A percentile compares a stretch with the other conserved stretches of the same genome.
Evolutionary conservation across 208 protist genomes (phyloP).

Genomic region (Leishmania mexicana): DNA sequence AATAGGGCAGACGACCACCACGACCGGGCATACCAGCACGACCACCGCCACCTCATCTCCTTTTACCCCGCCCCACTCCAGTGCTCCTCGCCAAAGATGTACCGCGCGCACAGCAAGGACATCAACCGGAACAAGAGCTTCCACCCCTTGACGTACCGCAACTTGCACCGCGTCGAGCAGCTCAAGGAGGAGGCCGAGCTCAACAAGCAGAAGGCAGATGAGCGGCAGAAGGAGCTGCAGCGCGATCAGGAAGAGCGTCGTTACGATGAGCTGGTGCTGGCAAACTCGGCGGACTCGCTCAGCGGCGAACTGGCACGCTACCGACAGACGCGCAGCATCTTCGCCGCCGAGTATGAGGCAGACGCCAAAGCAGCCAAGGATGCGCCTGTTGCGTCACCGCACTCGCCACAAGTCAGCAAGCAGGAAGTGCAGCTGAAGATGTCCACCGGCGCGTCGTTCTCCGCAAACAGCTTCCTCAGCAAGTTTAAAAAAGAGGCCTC

Average conservation of each 20-base stretch:
- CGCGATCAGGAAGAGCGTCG: constrained; percentile 77
- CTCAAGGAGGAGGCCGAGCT: constrained; percentile 50
- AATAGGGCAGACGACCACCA: not conserved
- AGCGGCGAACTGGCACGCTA: constrained; percentile 45
- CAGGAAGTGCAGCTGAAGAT: not conserved
- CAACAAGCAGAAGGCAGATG: constrained; percentile 34
- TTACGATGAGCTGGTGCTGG: constrained; percentile 72
- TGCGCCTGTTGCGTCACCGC: not conserved
- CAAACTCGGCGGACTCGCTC: constrained; percentile 26
- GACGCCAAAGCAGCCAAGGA: constrained; percentile 7
- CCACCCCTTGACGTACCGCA: constrained; percentile 79
- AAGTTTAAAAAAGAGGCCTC: constrained; percentile 39
- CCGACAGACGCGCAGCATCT: constrained; percentile 68
- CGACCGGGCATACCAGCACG: not conserved
- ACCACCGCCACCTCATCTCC: not conserved
- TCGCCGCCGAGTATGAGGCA: constrained; percentile 53
- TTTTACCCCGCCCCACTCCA: not conserved
- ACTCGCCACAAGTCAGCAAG: not conserved
- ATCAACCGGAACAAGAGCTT: constrained; percentile 93
- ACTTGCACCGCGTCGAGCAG: constrained; percentile 74
- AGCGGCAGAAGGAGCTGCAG: constrained; percentile 59
- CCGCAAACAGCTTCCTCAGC: constrained; percentile 21
- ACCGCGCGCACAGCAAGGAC: constrained; percentile 85
- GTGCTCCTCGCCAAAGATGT: constrained; percentile 43
- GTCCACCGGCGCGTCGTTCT: not conserved